Base-by-base conservation (phyloP, 208 protist species). In the Leptomonas seymouri region DNA sequence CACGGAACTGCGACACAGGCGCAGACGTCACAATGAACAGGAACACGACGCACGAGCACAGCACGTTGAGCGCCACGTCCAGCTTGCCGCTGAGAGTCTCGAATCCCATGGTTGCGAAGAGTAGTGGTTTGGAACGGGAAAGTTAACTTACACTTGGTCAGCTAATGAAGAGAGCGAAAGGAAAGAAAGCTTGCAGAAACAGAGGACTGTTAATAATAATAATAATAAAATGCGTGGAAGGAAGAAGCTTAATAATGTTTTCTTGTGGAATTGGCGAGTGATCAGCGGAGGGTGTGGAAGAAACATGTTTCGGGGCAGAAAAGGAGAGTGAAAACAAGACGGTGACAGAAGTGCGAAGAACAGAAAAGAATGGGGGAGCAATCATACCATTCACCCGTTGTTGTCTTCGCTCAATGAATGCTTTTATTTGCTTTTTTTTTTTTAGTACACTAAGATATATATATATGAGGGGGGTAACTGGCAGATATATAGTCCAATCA, bases 1-100 rank as follows among this genome's bases (percentile, higher is more conserved):
- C 80, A 21, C 71, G 74, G 63, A 86, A 89, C 67, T 89, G 84
- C 62, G 76, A 71, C 45, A 85, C 76, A 9, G 84, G 84, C 27
- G 75, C 74, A 44, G 71, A 80, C 34, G 80, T 80, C 21, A 70
- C 54, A 11, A 82, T 61, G 44, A 89, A 86, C 34, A 86, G 36
- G 65, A 84, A 90, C 36, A 80, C 71, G 23, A 84, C 73, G 81
- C 64, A 85, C 45, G 48, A 66, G 77, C 80, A 86, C 48, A 86
- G 57, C 65, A 81, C 36, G 71, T 78, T 71, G 42, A 82, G 53
- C 30, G 69, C 72, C n/a, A 81, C 58, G 44, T 67, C 74, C 68
- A 78, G 56, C 63, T 76, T 74, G 36, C 81, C 84, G 39, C 51
- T 30, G 54, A 86, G 60, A 56, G 63, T 62, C 71, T 90, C 75